phyloP scores from a whole-genome alignment of 2,329 filamentous ascomycete species.

The Diaporthe batatas region DNA sequence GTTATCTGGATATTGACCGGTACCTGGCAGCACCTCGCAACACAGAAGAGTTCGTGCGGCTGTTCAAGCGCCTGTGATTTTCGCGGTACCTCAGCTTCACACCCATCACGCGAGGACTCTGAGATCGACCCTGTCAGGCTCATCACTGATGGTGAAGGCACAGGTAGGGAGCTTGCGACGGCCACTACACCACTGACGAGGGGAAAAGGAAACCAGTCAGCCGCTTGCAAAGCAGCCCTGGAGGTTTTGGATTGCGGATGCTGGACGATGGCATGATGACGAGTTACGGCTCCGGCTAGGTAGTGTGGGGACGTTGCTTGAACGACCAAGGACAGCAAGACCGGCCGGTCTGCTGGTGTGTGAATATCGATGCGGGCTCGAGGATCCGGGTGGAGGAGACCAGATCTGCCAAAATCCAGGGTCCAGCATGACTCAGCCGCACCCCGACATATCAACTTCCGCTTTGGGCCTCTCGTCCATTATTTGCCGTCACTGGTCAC shows the following conservation, averaged over 20 bases:
- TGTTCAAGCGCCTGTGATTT: background rate
- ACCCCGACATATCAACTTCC: slow-evolving; percentile 35
- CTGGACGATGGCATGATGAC: slow-evolving; percentile 42
- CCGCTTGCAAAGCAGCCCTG: slow-evolving; percentile 46
- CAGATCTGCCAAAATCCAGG: slow-evolving; percentile 1
- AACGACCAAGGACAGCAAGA: no score
- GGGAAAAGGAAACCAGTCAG: slow-evolving; percentile 42
- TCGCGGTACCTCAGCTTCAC: background rate
- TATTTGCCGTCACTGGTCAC: background rate
- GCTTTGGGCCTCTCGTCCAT: slow-evolving; percentile 5
- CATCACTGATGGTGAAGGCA: slow-evolving; percentile 27
- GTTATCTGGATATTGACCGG: background rate
- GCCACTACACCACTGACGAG: slow-evolving; percentile 42
- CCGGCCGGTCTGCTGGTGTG: no score
- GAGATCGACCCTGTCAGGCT: slow-evolving; percentile 22
- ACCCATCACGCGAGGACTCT: background rate
- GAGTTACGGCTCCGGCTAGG: no score
- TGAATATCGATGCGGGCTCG: no score
- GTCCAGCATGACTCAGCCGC: slow-evolving; percentile 35
- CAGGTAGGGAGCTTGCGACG: slow-evolving; percentile 33
- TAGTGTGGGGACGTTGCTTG: no score
- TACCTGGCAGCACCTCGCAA: background rate
- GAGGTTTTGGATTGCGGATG: slow-evolving; percentile 47
- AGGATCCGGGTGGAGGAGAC: no score
- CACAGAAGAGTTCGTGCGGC: background rate